Percentiles rank a stretch among this genome's conserved stretches.
Conservation (phyloP, 805 yeast genomes). For the Yarrowia porcina region DNA sequence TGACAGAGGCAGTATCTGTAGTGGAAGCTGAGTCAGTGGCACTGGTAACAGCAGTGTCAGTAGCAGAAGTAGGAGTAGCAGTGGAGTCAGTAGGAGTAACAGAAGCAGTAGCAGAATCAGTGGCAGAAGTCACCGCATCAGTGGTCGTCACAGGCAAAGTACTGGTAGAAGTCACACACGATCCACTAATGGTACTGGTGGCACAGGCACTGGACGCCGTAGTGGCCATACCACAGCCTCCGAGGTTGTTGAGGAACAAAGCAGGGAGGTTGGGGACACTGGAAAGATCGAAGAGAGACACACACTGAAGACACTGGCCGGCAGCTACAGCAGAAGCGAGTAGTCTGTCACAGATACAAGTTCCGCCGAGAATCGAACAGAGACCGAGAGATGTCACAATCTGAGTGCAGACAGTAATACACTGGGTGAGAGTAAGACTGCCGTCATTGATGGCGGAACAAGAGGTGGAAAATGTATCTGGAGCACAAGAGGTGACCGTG, state of each 20-base stretch:
- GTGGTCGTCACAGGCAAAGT: background rate
- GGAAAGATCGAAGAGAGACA: background rate
- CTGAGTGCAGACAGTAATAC: background rate
- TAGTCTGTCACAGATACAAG: background rate
- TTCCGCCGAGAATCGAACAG: background rate
- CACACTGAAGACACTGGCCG: background rate
- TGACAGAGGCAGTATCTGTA: no score
- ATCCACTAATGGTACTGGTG: background rate
- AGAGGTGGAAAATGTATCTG: background rate
- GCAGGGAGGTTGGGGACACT: background rate
- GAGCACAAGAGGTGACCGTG: background rate
- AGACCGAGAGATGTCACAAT: background rate
- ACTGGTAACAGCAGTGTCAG: background rate
- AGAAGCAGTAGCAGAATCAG: background rate
- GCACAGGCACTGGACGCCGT: background rate
- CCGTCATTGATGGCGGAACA: background rate
- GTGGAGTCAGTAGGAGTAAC: background rate
- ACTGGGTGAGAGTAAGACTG: background rate
- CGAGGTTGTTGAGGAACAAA: background rate
- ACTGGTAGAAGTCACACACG: no score
- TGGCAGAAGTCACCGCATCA: background rate
- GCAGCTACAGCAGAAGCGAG: background rate
- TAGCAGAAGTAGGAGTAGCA: background rate
- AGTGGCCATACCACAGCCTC: background rate
- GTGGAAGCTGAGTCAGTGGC: background rate